These are phyloP conservation scores for Achlya hypogyna DNA, from an alignment of 352 stramenopile genomes.

Conservation along the genomic window DNA sequence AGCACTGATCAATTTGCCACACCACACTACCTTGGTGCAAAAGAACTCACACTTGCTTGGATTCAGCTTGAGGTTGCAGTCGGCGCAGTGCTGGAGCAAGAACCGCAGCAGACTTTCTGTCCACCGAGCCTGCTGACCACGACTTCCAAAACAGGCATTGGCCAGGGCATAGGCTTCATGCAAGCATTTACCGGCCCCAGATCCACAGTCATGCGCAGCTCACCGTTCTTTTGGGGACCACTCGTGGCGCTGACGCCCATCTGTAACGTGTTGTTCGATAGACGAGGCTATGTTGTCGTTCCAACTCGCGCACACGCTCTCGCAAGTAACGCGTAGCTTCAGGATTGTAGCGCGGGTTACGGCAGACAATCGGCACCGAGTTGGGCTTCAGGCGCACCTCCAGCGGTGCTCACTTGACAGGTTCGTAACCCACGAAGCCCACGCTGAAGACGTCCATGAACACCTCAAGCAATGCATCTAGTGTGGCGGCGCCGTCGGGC, in stretches of 20 bases:
- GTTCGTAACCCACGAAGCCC: neutral
- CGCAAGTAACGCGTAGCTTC: slow-evolving; percentile 3
- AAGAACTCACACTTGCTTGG: neutral
- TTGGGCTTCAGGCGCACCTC: slow-evolving; percentile 8
- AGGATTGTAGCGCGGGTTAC: slow-evolving; percentile 1
- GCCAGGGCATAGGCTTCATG: slow-evolving; percentile 15
- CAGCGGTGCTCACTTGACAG: slow-evolving; percentile 1
- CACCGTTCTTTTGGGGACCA: slow-evolving; percentile 21
- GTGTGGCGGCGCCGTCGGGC: no score
- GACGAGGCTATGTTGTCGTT: slow-evolving; percentile 1
- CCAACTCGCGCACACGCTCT: slow-evolving; percentile 14
- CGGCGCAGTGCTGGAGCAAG: neutral
- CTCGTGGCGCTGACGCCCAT: slow-evolving; percentile 19
- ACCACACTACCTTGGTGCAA: slow-evolving; percentile 12
- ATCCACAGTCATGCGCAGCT: slow-evolving; percentile 21
- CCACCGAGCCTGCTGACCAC: neutral
- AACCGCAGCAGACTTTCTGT: neutral
- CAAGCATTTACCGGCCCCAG: slow-evolving; percentile 10
- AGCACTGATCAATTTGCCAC: slow-evolving; percentile 21
- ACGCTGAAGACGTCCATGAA: neutral
- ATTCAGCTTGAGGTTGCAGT: neutral
- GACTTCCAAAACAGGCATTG: slow-evolving; percentile 6
- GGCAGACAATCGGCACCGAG: slow-evolving; percentile 8
- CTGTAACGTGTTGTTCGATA: slow-evolving; percentile 8
- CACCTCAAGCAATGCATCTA: neutral